Percentiles rank a stretch among this genome's conserved stretches.
phyloP scores from a whole-genome alignment of 1,284 basidiomycete species.

The Anthracocystis setariae region DNA sequence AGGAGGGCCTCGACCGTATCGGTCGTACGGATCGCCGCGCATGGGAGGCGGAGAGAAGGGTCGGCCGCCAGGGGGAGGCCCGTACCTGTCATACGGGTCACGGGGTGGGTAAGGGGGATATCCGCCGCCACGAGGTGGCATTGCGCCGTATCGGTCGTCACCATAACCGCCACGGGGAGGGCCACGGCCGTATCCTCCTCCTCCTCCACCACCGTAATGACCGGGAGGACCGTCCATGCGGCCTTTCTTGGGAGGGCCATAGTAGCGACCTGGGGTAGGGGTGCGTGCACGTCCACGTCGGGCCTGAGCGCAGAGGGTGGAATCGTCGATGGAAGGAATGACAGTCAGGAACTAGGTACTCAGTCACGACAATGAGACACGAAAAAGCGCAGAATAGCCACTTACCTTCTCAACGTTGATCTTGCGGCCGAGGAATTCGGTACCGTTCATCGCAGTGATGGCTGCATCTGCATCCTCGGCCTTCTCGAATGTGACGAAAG shows the following conservation, averaged over 20 bases:
- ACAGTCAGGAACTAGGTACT: neutral
- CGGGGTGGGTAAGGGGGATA: conserved; percentile 64
- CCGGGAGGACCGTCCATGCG: conserved; percentile 69
- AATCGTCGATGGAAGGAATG: neutral
- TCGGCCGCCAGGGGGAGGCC: conserved; percentile 54
- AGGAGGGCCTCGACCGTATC: conserved; percentile 45
- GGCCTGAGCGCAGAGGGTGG: conserved; percentile 69
- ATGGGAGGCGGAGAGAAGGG: conserved; percentile 49
- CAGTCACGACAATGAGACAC: neutral
- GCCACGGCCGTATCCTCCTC: conserved; percentile 38
- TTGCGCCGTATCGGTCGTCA: conserved; percentile 74
- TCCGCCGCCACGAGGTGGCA: conserved; percentile 74
- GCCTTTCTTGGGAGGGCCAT: conserved; percentile 84
- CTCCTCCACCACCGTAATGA: conserved; percentile 46
- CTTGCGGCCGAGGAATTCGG: conserved; percentile 84
- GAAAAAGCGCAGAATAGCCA: too few relatives aligned
- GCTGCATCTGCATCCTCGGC: conserved; percentile 88
- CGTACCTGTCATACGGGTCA: conserved; percentile 66
- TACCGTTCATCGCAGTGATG: conserved; percentile 82
- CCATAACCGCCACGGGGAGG: conserved; percentile 42
- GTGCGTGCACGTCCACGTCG: conserved; percentile 92
- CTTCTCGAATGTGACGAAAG: conserved; percentile 94
- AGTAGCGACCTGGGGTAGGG: conserved; percentile 93
- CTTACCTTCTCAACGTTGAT: conserved; percentile 82
- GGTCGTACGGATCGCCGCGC: conserved; percentile 49